Evolutionary conservation across 106 monocot species (phyloP), one percentile per base, ranked within the genome.

Genomic region (Triglochin maritima): DNA sequence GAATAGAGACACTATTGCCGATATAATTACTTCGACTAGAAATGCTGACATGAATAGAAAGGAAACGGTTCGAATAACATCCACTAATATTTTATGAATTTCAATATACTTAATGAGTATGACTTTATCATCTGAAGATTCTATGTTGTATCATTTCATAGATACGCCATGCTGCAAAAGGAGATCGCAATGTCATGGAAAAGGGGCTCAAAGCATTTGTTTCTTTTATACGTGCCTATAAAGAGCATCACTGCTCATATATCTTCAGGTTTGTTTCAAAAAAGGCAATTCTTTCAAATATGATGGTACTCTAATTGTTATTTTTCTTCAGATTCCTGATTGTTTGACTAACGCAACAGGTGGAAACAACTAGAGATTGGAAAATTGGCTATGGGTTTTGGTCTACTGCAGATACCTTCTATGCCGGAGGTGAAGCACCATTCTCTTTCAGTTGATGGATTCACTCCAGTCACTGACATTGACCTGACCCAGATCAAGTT

Each of bases 151-250:
- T n/a, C 49, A 64, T 45, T 64, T 64, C 15, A 10, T 64, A 98
- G 96, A 80, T 98, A 72, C 85, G 91, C 59, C 60, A 74, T 70
- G 74, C 80, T 50, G 96, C 86, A n/a, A 83, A 74, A 72, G 82
- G 80, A 81, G 91, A 91, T 60, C 83, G 96, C 10, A 82, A 86
- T 72, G 76, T 91, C 47, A 98, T 98, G 96, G 96, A 91, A 72
- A 98, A 98, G 79, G 96, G 96, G n/a, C 76, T 88, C 44, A 98
- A 86, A 79, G 85, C 96, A 64, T 98, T 98, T 75, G 96, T 98
- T n/a, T 98, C 96, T 5, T 98, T 71, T 53, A 68, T 98, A 13
- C 88, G 96, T 72, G 91, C 96, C 66, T 98, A 98, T 62, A 98
- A 98, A 74, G 96, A 98, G 76, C 96, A 98, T 72, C 88, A 84